phyloP scores from a whole-genome alignment of 805 yeast species.

The Spathaspora arborariae region DNA sequence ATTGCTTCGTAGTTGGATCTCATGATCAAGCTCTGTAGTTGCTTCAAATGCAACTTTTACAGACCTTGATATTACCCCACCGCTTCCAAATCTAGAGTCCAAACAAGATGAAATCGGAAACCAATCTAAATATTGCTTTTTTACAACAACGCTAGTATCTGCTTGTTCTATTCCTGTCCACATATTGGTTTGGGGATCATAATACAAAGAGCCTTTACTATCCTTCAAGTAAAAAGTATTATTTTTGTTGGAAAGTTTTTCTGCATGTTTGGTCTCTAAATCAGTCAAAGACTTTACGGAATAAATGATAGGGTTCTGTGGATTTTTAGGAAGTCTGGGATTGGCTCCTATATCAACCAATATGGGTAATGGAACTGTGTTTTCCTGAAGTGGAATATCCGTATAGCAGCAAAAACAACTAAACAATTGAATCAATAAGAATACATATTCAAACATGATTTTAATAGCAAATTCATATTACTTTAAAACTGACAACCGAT shows the following conservation, averaged over 20 bases:
- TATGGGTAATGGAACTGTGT: not conserved
- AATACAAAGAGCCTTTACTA: constrained; percentile 3
- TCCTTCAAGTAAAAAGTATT: constrained; percentile 7
- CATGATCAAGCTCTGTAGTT: not conserved
- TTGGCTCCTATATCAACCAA: not conserved
- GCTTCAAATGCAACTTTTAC: constrained; percentile 4
- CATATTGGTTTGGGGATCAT: not conserved
- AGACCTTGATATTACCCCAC: constrained; percentile 4
- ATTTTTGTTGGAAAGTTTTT: constrained; percentile 2
- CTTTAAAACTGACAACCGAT: no score
- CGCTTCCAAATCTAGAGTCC: constrained; percentile 5
- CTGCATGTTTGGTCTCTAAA: constrained; percentile 2
- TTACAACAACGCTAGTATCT: not conserved
- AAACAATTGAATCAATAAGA: not conserved
- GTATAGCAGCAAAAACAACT: not conserved
- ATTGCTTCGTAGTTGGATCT: not conserved
- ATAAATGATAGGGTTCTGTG: not conserved
- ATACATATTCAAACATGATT: not conserved
- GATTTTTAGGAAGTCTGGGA: not conserved
- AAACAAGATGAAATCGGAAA: constrained; percentile 7
- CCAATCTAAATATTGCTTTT: constrained; percentile 3
- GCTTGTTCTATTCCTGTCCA: constrained; percentile 5
- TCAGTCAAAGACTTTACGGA: constrained; percentile 5
- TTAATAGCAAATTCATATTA: not conserved
- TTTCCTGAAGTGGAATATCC: not conserved